Evolutionary conservation across 768 basidiomycete genomes (phyloP), one percentile per base, ranked within the genome.

Genomic region (Leucogyrophana mollusca): DNA sequence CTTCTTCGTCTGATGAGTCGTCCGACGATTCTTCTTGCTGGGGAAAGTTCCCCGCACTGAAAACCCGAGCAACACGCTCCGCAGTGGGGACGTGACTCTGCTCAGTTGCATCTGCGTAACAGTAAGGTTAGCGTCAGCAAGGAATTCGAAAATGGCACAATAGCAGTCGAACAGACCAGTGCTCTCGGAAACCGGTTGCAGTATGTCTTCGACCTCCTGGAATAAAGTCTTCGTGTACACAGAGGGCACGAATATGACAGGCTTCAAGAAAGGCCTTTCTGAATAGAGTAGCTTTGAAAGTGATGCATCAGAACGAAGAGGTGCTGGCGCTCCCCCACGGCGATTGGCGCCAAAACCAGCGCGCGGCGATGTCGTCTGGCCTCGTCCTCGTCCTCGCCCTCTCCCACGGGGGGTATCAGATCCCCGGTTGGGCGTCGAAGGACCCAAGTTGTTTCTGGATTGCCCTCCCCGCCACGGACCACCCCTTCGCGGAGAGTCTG

Each of bases 201-300:
- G 59, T 11, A 88, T 64, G 7, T 87, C 86, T 34, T 87, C 83
- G 36, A 84, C 74, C 9, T 72, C 41, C 27, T 64, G 51, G 79
- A 91, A 66, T 70, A 74, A 45, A 57, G 75, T 62, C 43, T 76
- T 67, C 2, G 76, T 79, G 34, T 73, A 42, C 9, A 73, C 69
- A 0, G 85, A 80, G 14, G 71, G 80, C 10, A 91, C 86, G 53
- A 92, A 91, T 10, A 66, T 65, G 52, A 92, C 68, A 0, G 88
- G 89, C n/a, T 71, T 70, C 14, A 90, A 69, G 0, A 81, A 67
- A 2, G 85, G 87, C 22, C 88, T 67, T 32, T 80, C 77, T 20
- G 74, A 65, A 48, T 77, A 72, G 7, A 87, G 67, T 34, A 83
- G 56, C 18, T 69, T 73, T 1, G 85, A 85, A 14, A 85, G 65